Evolutionary conservation across 805 yeast species (phyloP), one percentile per base, ranked within the genome.

Genomic region (Pichia insulana): DNA sequence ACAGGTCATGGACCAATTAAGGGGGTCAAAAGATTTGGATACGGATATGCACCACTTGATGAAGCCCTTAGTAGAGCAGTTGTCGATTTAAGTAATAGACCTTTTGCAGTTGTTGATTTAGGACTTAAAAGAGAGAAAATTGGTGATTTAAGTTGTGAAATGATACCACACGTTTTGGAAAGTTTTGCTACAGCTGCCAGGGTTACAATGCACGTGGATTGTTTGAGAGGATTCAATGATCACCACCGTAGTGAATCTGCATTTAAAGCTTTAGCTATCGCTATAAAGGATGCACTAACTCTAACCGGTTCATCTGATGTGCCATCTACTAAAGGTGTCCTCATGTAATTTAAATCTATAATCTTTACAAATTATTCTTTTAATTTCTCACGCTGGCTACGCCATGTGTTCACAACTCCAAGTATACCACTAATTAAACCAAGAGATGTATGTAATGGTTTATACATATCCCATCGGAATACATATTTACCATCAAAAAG

Each of bases 231-330:
- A 1, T 76, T 76, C 61, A 92, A 92, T 62, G 98, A 92, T 63
- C 98, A 92, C 63, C 98, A 92, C 65, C 71, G 96, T 49, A 85
- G 96, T 34, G 98, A 92, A 64, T 76, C 87, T 59, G 97, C 98
- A 0, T 92, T 92, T 68, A 92, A 92, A 66, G 96, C 97, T 0
- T 68, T 90, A 50, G 98, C 98, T 0, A 70, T 92, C 17, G 98
- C 98, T 4, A 70, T 92, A 39, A 81, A 78, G 52, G 95, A 88
- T 58, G 90, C 97, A 19, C 79, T 75, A 38, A 71, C 90, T 10
- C 71, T 74, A 51, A 87, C 87, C 27, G 97, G 97, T 27, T 76
- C 82, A 19, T 71, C 87, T 57, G 98, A 92, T 48, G 85, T 92
- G 36, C 98, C 98, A 17, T 82, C 95, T 42, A 92, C 98, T 10